Percentiles rank a stretch among this genome's conserved stretches.
phyloP scores from a whole-genome alignment of 1,284 basidiomycete species.

The Takashimella koratensis region DNA sequence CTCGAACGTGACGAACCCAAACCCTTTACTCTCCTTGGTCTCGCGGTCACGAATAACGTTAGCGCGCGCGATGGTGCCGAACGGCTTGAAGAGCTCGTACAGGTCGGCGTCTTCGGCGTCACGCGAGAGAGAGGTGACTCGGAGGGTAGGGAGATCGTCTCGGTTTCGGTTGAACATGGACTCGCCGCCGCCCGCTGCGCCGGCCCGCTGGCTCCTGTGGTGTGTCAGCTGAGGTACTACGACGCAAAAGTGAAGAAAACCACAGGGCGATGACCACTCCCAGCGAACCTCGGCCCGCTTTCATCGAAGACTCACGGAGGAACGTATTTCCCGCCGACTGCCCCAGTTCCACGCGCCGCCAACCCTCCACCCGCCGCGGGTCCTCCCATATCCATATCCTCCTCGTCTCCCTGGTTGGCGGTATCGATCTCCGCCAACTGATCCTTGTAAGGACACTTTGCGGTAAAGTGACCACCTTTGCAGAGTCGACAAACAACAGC shows the following conservation, averaged over 20 bases:
- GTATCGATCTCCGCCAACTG: constrained; percentile 66
- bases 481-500: constrained; percentile 92
- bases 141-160: constrained; percentile 93
- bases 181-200: constrained; percentile 69
- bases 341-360: constrained; percentile 11
- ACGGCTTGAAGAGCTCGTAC: constrained; percentile 72
- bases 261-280: too few relatives aligned
- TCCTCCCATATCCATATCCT: constrained; percentile 15
- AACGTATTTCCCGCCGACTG: constrained; percentile 72
- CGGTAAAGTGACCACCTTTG: constrained; percentile 96
- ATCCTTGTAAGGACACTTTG: constrained; percentile 98
- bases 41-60: constrained; percentile 95
- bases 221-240: background rate
- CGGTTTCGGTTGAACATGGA: constrained; percentile 64
- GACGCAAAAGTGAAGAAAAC: too few relatives aligned
- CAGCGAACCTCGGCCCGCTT: background rate
- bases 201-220: constrained; percentile 45
- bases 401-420: constrained; percentile 61
- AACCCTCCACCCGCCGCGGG: constrained; percentile 13
- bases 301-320: constrained; percentile 65
- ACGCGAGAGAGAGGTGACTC: constrained; percentile 94
- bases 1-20: constrained; percentile 75
- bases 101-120: constrained; percentile 94
- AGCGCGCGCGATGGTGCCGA: constrained; percentile 77
- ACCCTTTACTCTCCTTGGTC: constrained; percentile 88